Evolutionary conservation across 2,329 filamentous ascomycete genomes (phyloP), one percentile per base, ranked within the genome.

Genomic region (Intubia oerlemansii): DNA sequence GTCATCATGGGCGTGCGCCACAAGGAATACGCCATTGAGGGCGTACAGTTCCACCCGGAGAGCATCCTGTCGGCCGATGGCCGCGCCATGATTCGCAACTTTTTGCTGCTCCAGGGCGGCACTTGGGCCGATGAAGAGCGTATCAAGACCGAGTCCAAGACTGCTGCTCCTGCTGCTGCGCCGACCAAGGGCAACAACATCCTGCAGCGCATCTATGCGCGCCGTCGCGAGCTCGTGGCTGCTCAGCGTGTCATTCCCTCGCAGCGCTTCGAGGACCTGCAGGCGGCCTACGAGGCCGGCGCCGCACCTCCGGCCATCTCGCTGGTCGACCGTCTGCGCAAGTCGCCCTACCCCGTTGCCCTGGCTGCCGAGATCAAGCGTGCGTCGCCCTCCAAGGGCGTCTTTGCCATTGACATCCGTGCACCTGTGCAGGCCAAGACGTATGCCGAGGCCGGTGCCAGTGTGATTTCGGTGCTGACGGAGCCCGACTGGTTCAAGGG

Each of bases 401-500:
- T 90, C 22, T 95, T 98, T 36, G 80, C 84, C 1, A 61, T 91
- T 3, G 69, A 80, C 16, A 77, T 84, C 14, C 88, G 77, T 41
- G 88, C 88, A 8, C 82, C 88, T 15, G 70, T 74, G 5, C 88
- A 98, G 50, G 88, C 90, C 24, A 71, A 73, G 37, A 81, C 76
- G 39, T 98, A 98, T 48, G 88, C 90, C 8, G 63, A 88, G 29
- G 84, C 88, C 6, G 90, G 88, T 10, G 88, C 88, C 27, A 95
- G 85, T 46, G 81, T 91, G 22, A 98, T 98, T 39, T 95, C 88
- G 2, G 88, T 98, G n/a, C 64, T 98, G 26, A 98, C 88, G 0
- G 88, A 98, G 51, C 88, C 90, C 1, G 78, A 95, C 45, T 98
- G 88, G 88, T 98, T 98, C 60, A 95, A 93, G 54, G 88, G 88